A percentile compares a stretch with the other conserved stretches of the same genome.
Conservation (phyloP, 345 rosid genomes). For the Combretum micranthum region DNA sequence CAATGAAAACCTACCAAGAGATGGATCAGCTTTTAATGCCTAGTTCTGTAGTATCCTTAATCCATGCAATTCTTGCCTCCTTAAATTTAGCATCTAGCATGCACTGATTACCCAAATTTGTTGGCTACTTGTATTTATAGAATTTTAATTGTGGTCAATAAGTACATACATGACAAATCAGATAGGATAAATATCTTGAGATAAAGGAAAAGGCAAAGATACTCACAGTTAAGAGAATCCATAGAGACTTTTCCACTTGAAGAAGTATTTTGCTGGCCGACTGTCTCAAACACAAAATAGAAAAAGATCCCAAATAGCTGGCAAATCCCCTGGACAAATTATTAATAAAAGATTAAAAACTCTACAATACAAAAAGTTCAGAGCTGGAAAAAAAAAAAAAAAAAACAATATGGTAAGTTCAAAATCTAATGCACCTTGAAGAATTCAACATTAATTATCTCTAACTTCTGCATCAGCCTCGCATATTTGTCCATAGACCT, state of each 20-base stretch:
- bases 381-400: slow-evolving; percentile 10
- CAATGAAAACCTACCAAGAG: no score
- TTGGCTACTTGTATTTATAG: no score
- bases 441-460: slow-evolving; percentile 82
- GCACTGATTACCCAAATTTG: no score
- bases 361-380: slow-evolving; percentile 4
- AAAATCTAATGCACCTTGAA: slow-evolving; percentile 57
- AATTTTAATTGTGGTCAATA: no score
- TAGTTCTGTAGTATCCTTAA: no score
- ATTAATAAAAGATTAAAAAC: slow-evolving; percentile 19
- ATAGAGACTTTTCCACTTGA: slow-evolving; percentile 51
- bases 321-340: slow-evolving; percentile 90
- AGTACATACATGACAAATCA: not conserved
- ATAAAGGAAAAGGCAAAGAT: slow-evolving; percentile 9
- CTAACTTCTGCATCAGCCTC: slow-evolving; percentile 97
- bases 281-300: slow-evolving; percentile 66
- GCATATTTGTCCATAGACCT: slow-evolving; percentile 99
- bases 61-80: no score
- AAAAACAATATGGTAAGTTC: slow-evolving; percentile 6
- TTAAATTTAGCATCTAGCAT: no score
- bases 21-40: no score
- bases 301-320: slow-evolving; percentile 83
- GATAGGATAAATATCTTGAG: slow-evolving; percentile 1
- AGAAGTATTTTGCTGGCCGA: slow-evolving; percentile 52
- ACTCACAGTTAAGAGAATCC: slow-evolving; percentile 70